Base-by-base conservation (phyloP, 2,329 filamentous ascomycete species). In the Geoglossum cookeanum region DNA sequence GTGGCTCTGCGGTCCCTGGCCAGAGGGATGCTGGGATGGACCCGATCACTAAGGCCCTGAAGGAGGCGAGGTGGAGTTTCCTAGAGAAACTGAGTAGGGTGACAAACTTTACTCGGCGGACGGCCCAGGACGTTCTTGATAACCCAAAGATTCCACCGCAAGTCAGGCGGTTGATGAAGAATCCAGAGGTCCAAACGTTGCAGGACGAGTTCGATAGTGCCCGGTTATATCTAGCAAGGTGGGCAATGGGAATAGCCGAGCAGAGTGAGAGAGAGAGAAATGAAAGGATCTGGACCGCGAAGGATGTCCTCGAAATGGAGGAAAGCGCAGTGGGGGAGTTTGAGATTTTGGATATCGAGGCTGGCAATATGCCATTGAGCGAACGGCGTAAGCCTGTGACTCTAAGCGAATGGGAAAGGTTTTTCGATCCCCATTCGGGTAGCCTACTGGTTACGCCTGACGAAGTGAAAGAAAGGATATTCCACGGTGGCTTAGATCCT, bases 191-290 rank as follows among this genome's bases (percentile, higher is more conserved):
- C 0, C 90, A 96, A 72, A 96, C 87, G 0, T 69, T 98, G 27
- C 90, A 96, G 66, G 90, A 97, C 59, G 94, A 98, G 67, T 98
- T 96, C 64, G 94, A 98, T 72, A 95, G 89, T 64, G 92, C 94
- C 3, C 80, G 92, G 61, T 77, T 98, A 59, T 98, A 98, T 66
- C 76, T 98, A 44, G 92, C 92, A 27, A 78, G 92, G 61, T 98
- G 92, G 92, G 92, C 92, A 1, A 97, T 98, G 92, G 89, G 89
- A 6, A 95, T 98, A 61, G 90, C 92, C 0, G 94, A 98, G 68
- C 92, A 98, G 72, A 91, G 90, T 64, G 92, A 98, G 66, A 78
- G 82, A 44, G 92, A 98, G 64, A 76, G 84, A 29, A 86, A 82
- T 55, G 85, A 90, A 68, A 77, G 90, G 52, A 90, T 95, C 65